Percentiles rank a stretch among this genome's conserved stretches.
Conservation (phyloP, 805 yeast genomes). For the Spathaspora gorwiae region DNA sequence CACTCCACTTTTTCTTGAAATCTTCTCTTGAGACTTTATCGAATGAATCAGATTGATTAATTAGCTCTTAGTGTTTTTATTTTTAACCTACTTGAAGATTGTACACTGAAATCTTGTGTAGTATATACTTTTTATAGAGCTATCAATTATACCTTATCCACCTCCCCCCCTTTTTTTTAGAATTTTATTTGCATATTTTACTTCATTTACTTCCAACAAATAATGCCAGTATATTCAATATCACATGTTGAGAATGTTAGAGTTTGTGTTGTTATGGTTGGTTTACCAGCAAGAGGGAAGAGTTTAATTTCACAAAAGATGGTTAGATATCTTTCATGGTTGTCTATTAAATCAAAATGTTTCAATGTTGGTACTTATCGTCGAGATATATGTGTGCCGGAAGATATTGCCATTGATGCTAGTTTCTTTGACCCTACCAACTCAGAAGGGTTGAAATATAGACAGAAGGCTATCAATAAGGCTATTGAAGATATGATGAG, state of each 20-base stretch:
- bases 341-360: slow-evolving; percentile 77
- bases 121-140: too few species aligned
- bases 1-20: too few species aligned
- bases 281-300: slow-evolving; percentile 88
- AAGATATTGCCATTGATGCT: slow-evolving; percentile 58
- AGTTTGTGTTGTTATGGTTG: slow-evolving; percentile 85
- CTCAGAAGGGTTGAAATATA: slow-evolving; percentile 54
- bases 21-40: too few species aligned
- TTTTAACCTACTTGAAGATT: too few species aligned
- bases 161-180: too few species aligned
- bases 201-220: too few species aligned
- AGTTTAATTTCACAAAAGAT: slow-evolving; percentile 92
- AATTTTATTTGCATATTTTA: too few species aligned
- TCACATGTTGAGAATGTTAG: slow-evolving; percentile 64
- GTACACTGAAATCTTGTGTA: too few species aligned
- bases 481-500: slow-evolving; percentile 78
- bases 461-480: slow-evolving; percentile 63
- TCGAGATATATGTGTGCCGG: slow-evolving; percentile 43
- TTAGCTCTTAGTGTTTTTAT: too few species aligned
- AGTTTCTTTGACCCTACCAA: slow-evolving; percentile 72
- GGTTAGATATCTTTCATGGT: slow-evolving; percentile 89
- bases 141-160: too few species aligned
- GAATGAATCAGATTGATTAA: too few species aligned
- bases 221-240: slow-evolving; percentile 54
- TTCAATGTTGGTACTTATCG: slow-evolving; percentile 89